Evolutionary conservation across 2,329 filamentous ascomycete genomes (phyloP), one percentile per base, ranked within the genome.

Genomic region (Hypoxylon sp.): DNA sequence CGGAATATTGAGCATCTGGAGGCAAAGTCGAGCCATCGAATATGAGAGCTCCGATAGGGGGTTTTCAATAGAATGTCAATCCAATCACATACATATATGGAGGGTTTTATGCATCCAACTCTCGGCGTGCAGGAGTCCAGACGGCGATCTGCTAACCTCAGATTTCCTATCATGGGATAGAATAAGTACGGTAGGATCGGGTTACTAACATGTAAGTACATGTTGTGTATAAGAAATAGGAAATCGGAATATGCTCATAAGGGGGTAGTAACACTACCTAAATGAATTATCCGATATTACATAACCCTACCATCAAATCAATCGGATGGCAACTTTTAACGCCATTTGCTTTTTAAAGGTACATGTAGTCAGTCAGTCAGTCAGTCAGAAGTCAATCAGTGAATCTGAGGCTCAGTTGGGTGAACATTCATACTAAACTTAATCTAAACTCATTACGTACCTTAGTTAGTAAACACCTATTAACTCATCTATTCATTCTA

Each of bases 261-360:
- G 39, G 6, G 17, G 17, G 17, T 14, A 13, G 31, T 52, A 53
- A 39, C 24, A 33, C 50, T 53, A 35, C 33, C 10, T 53, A 37
- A 53, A 35, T 39, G 22, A 24, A 53, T 44, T 55, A 44, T 26
- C 22, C n/a, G 19, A 55, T 39, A 31, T 44, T 37, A 22, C 19
- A 22, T 22, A 19, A 19, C 39, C 31, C 24, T 22, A 55, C 9
- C 17, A 44, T 31, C 13, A 19, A 13, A 26, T 29, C 44, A 9
- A 47, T 8, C 6, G 11, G 19, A 37, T 24, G 48, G 58, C 48
- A 62, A 53, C 39, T 55, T 62, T 55, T 55, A 35, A 42, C 59
- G 50, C 37, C 50, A 11, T 22, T 24, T 39, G n/a, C n/a, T 19
- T 42, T 17, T 39, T 39, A 5, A 22, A 22, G 19, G 19, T 22